phyloP scores from a whole-genome alignment of 768 basidiomycete species.

The Collybia nuda region DNA sequence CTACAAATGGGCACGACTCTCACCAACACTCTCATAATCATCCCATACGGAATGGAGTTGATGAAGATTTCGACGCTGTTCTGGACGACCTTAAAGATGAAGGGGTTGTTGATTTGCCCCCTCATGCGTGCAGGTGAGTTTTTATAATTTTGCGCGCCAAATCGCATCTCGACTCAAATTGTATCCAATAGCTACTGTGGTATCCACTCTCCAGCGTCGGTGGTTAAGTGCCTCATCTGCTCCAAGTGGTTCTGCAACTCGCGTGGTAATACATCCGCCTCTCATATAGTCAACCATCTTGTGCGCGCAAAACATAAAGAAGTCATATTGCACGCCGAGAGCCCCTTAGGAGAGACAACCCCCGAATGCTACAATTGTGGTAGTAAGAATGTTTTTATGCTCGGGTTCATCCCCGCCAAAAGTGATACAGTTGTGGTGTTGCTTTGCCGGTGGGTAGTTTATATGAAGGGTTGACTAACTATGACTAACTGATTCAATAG shows the following conservation, averaged over 20 bases:
- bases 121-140: conserved; percentile 92
- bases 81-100: conserved; percentile 90
- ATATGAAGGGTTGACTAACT: conserved; percentile 5
- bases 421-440: conserved; percentile 98
- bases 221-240: conserved; percentile 92
- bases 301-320: conserved; percentile 99
- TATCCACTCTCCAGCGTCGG: conserved; percentile 95
- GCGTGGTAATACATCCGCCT: conserved; percentile 95
- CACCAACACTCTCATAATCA: conserved; percentile 16
- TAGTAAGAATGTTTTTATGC: conserved; percentile 99
- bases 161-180: not conserved
- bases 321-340: conserved; percentile 93
- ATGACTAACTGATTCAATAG: conserved; percentile 36
- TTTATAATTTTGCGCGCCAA: too few species aligned
- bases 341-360: conserved; percentile 93
- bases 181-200: conserved; percentile 80
- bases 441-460: conserved; percentile 78
- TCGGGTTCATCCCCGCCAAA: conserved; percentile 99
- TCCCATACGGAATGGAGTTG: conserved; percentile 36
- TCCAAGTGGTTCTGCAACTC: conserved; percentile 99
- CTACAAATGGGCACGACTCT: conserved; percentile 39
- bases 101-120: conserved; percentile 72
- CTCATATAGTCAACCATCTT: conserved; percentile 98
- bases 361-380: conserved; percentile 99
- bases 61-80: conserved; percentile 89